These are phyloP conservation scores for Cicer bijugum DNA, from an alignment of 306 rosid species.

Conservation along the genomic window DNA sequence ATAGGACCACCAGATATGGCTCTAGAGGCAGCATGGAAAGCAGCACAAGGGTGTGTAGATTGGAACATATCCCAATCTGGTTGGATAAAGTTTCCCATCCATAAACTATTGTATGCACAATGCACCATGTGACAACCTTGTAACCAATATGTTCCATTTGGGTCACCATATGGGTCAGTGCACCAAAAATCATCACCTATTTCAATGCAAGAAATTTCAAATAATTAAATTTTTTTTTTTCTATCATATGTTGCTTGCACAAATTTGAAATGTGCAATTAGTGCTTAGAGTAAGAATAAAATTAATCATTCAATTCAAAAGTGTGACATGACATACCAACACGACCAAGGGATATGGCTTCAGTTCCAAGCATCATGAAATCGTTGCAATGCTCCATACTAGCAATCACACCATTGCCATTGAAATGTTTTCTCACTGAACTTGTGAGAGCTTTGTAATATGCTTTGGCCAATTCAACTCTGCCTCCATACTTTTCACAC, in stretches of 20 bases:
- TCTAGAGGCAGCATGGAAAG: conserved; percentile 91
- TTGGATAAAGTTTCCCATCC: conserved; percentile 97
- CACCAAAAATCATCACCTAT: conserved; percentile 98
- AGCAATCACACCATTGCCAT: conserved; percentile 93
- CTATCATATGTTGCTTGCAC: too few relatives aligned
- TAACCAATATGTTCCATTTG: conserved; percentile 90
- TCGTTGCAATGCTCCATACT: conserved; percentile 99
- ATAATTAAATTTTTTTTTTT: not conserved
- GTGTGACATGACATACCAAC: conserved; percentile 60
- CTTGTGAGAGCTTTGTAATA: conserved; percentile 82
- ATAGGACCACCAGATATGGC: conserved; percentile 97
- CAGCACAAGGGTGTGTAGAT: conserved; percentile 90
- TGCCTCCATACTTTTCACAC: conserved; percentile 85
- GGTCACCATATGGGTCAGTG: conserved; percentile 89
- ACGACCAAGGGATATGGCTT: conserved; percentile 90
- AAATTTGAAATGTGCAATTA: too few relatives aligned
- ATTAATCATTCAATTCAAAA: too few relatives aligned
- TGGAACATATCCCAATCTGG: conserved; percentile 99
- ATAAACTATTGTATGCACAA: conserved; percentile 87
- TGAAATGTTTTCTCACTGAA: conserved; percentile 81
- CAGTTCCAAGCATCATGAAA: conserved; percentile 94
- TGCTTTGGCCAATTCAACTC: conserved; percentile 90
- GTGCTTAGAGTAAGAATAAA: too few relatives aligned
- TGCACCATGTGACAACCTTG: conserved; percentile 99
- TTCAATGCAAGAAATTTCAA: conserved; percentile 1